These are phyloP conservation scores for Nothophaeocryptopus gaeumannii DNA, from an alignment of 2,329 filamentous ascomycete species.

Conservation along the genomic window DNA sequence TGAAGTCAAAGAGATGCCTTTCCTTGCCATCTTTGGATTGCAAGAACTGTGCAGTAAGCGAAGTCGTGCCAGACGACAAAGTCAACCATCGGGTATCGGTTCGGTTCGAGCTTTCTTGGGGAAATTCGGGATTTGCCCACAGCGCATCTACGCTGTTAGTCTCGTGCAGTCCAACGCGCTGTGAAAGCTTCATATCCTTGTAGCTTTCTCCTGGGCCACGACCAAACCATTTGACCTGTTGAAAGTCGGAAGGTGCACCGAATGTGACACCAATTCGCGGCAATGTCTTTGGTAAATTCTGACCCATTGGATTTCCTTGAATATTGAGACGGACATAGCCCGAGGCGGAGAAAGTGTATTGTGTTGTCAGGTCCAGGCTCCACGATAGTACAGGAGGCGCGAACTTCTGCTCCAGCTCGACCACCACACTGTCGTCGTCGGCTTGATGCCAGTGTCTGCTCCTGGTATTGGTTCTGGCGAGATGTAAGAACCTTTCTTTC, in stretches of 20 bases:
- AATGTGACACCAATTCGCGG: constrained; percentile 63
- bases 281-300: constrained; percentile 52
- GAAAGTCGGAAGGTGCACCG: constrained; percentile 47
- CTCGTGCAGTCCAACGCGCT: constrained; percentile 45
- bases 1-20: constrained; percentile 46
- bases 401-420: constrained; percentile 24
- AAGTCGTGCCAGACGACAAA: constrained; percentile 17
- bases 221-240: constrained; percentile 59
- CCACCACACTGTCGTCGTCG: constrained; percentile 12
- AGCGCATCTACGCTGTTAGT: constrained; percentile 47
- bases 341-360: constrained; percentile 51
- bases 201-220: constrained; percentile 65
- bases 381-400: constrained; percentile 62
- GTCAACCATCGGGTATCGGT: constrained; percentile 59
- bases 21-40: constrained; percentile 14
- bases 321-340: constrained; percentile 50
- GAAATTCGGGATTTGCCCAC: constrained; percentile 61
- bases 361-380: constrained; percentile 47
- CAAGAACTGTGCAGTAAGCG: constrained; percentile 32
- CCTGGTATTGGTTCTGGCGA: constrained; percentile 22
- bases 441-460: constrained; percentile 14
- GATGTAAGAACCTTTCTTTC: constrained; percentile 36
- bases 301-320: constrained; percentile 36
- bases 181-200: constrained; percentile 61
- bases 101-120: constrained; percentile 66